Conservation (phyloP, 2,329 filamentous ascomycete genomes). For the Colletotrichum spaethianum region DNA sequence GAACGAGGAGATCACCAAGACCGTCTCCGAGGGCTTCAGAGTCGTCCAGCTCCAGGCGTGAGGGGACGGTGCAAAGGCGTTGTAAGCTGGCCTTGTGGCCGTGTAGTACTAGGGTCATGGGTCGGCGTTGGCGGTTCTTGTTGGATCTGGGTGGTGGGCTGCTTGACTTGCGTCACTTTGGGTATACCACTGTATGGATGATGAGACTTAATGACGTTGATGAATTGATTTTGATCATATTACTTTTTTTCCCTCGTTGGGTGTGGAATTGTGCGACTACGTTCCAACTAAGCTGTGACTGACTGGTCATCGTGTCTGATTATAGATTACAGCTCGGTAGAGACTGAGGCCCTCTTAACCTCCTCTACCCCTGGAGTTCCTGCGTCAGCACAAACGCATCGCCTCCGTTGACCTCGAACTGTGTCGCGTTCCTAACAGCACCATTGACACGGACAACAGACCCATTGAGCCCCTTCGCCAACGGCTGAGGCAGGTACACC, state of each 20-base stretch:
- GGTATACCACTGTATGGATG: slow-evolving; percentile 39
- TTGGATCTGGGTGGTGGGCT: slow-evolving; percentile 32
- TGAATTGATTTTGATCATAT: slow-evolving; percentile 23
- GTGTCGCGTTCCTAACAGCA: slow-evolving; percentile 5
- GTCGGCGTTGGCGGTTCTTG: slow-evolving; percentile 36
- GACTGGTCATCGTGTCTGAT: not conserved
- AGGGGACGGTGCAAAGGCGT: slow-evolving; percentile 22
- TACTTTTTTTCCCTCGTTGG: not conserved
- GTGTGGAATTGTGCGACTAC: no score
- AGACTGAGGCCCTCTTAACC: not conserved
- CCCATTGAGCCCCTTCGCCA: not conserved
- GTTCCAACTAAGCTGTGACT: not conserved
- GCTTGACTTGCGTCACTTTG: slow-evolving; percentile 18
- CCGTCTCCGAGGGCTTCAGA: slow-evolving; percentile 82
- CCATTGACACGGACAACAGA: not conserved
- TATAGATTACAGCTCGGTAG: not conserved
- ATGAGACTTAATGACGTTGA: slow-evolving; percentile 38
- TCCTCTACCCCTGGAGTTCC: no score
- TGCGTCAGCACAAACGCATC: not conserved
- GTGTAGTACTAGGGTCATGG: slow-evolving; percentile 33
- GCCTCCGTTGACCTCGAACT: not conserved
- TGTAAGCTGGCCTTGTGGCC: slow-evolving; percentile 24
- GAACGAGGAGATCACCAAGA: slow-evolving; percentile 88
- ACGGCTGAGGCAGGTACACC: slow-evolving; percentile 9
- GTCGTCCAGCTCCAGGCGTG: slow-evolving; percentile 75